Base-by-base conservation (phyloP, 148 eudicot genomes). In the Pharnaceum exiguum region DNA sequence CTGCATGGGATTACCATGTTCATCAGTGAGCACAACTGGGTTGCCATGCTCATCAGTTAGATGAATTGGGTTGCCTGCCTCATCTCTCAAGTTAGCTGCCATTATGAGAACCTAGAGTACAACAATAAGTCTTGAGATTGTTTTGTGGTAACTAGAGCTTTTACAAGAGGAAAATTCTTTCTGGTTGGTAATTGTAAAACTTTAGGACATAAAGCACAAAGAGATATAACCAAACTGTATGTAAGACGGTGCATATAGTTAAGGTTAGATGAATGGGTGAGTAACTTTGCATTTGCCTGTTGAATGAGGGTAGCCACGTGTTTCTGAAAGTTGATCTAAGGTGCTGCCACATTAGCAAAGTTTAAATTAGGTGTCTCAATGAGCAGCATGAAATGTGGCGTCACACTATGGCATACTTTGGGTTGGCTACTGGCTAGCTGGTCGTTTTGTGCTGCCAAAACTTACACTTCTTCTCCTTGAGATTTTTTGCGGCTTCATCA, bases 1-100 rank as follows among this genome's bases (percentile, higher is more conserved):
- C 16, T 78, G 81, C 62, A 88, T 63, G 21, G 96, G 96, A 30
- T 74, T 69, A 15, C 96, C 96, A 46, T 70, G 71, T 40, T 88
- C 96, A 43, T 88, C 96, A 2, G 89, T 88, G 1, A 88, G 75
- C 62, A 60, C 68, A 38, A 88, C 91, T 0, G 88, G 96, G 32
- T 74, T 69, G 0, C 96, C 96, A 5, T 36, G 75, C 24, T 82
- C 71, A 68, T 85, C 96, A 0, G 93, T 78, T 23, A 85, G 69
- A 39, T 80, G 81, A 21, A 85, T 79, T 25, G 81, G 93, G 55
- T 82, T 78, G 1, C 93, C 96, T 12, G 48, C 67, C 55, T 80
- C 81, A 51, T 89, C 96, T 5, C 76, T 73, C 15, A 89, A 35
- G 57, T 80, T 48, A 15, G 65, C 79, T 18, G 85, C 88, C 96